Evolutionary conservation across 768 basidiomycete species (phyloP).

Genomic region (Mycena vitilis): DNA sequence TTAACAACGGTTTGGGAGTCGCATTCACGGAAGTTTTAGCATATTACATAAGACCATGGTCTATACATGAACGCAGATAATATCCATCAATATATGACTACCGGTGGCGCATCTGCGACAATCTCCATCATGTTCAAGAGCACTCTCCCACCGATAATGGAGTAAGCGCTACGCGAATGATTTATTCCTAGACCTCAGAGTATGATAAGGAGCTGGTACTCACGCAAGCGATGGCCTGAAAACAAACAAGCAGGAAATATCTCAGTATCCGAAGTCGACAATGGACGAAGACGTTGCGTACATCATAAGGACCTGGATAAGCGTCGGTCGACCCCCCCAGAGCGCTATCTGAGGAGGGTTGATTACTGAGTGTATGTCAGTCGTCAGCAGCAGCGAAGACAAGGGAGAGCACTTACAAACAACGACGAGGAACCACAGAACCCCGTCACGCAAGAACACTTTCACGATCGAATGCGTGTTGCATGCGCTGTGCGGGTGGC

Average conservation of each 20-base stretch:
- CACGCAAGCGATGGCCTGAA: slow-evolving; percentile 12
- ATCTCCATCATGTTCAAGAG: slow-evolving; percentile 21
- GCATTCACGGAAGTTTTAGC: too few relatives aligned
- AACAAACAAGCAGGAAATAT: neutral
- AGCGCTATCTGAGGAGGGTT: slow-evolving; percentile 14
- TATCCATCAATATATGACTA: too few relatives aligned
- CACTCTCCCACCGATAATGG: slow-evolving; percentile 5
- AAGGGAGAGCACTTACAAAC: neutral
- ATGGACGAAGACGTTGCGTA: neutral
- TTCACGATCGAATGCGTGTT: slow-evolving; percentile 8
- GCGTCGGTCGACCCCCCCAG: slow-evolving; percentile 14
- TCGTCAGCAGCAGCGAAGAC: neutral
- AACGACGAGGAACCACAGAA: slow-evolving; percentile 18
- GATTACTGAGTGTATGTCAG: slow-evolving; percentile 1
- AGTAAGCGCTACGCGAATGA: neutral
- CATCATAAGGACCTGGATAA: slow-evolving; percentile 19
- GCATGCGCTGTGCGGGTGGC: slow-evolving; percentile 2
- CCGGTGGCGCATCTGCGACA: neutral
- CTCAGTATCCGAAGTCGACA: neutral
- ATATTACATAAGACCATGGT: too few relatives aligned
- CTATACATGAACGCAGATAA: too few relatives aligned
- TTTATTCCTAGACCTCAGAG: neutral
- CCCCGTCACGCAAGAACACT: slow-evolving; percentile 19
- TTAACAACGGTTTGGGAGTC: too few relatives aligned
- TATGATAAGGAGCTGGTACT: neutral